phyloP scores from a whole-genome alignment of 306 rosid species.

The Cucurbita maxima region DNA sequence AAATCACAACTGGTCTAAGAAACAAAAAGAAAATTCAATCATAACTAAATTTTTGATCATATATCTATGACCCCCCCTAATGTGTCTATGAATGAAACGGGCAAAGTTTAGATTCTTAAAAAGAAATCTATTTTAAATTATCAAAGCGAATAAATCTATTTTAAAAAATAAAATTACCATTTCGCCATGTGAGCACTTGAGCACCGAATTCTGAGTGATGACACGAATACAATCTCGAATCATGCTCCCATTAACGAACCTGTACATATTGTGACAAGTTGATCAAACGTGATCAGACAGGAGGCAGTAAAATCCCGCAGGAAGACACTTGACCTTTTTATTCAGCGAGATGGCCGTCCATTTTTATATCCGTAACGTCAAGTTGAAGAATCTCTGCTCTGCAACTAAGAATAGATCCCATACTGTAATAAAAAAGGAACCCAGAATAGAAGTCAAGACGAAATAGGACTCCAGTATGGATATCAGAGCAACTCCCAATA shows the following conservation, averaged over 20 bases:
- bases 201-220: neutral
- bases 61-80: neutral
- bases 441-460: neutral
- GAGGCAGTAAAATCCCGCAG: neutral
- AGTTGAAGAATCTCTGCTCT: conserved; percentile 81
- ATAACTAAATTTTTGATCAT: neutral
- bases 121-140: neutral
- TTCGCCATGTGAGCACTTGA: neutral
- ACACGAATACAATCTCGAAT: neutral
- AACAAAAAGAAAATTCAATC: neutral
- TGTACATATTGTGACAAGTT: neutral
- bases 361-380: conserved; percentile 83
- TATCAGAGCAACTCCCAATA: neutral
- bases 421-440: conserved; percentile 25
- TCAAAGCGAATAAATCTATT: neutral
- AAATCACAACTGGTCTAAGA: neutral
- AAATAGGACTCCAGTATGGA: neutral
- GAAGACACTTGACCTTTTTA: conserved; percentile 4
- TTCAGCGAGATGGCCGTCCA: conserved; percentile 51
- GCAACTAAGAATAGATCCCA: conserved; percentile 75
- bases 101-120: neutral
- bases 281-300: neutral
- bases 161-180: neutral
- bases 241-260: neutral
- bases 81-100: neutral